Base-by-base conservation (phyloP, 768 basidiomycete species). In the Cystofilobasidium bisporidii region DNA sequence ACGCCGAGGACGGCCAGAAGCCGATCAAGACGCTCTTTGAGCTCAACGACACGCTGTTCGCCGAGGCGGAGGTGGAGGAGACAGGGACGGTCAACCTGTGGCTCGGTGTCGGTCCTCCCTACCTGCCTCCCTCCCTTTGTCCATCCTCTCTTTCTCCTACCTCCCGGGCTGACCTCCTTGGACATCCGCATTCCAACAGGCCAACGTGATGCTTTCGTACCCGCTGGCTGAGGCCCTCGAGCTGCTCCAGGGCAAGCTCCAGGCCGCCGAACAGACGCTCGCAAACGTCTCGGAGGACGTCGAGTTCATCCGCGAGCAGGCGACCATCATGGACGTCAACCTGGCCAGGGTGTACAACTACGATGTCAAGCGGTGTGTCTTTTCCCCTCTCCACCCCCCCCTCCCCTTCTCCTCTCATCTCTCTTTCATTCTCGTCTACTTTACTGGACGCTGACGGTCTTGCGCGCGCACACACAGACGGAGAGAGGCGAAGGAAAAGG, bases 121-220 rank as follows among this genome's bases (percentile, higher is more conserved):
- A 5, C 36, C 36, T 36, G 6, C 36, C 10, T 33, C 24, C 28
- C 38, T 36, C 58, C 61, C 20, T n/a, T 30, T 32, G 1, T 32
- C 0, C 22, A 24, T 22, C 61, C 33, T n/a, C 45, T 67, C 67
- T 40, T 36, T 45, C 26, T 40, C 6, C 0, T 20, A 15, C 6
- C 38, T 12, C 0, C 61, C 33, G 17, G 43, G 8, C 33, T 24
- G 58, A 41, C 60, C 26, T 8, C n/a, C 18, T 2, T n/a, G 50
- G 61, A 26, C 10, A 24, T 32, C 48, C 15, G 41, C 20, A 18
- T 8, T 47, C 33, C 48, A 1, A 30, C 71, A 98, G 94, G 96
- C 96, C 10, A 97, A 97, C 71, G 91, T 93, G 2, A 97, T 98
- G 94, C 81, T 99, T 1, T 89, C 91, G 0, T 99, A 99, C 79